Evolutionary conservation across 257 asterid genomes (phyloP), one percentile per base, ranked within the genome.

Genomic region (Plectranthus barbatus): DNA sequence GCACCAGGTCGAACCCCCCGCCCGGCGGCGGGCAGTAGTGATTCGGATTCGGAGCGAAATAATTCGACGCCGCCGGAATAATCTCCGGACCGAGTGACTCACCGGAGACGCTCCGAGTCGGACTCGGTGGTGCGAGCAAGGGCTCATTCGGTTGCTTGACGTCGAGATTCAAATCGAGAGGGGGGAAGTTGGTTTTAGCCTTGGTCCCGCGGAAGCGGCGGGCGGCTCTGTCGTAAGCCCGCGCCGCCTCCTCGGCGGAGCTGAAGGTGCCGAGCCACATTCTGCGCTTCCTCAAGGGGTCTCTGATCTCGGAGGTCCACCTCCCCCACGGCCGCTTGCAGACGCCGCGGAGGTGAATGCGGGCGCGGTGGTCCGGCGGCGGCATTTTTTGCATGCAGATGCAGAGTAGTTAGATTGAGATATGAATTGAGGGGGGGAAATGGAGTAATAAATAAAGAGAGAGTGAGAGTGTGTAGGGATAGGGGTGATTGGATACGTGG

Each of bases 181-280:
- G 44, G 0, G 79, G 72, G 45, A 74, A 74, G 39, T 74, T 74
- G 1, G 75, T 74, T 15, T 42, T 64, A 6, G 79, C 75, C 4
- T 26, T 64, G 0, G 36, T 42, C 5, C 79, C 79, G 45, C 72
- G 70, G 54, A 68, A 54, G 1, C 57, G 55, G 60, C 63, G 68
- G 31, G 80, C 80, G 37, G 80, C 76, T 9, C 4, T 15, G 66
- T 75, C 76, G 65, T 75, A 75, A 7, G 76, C 70, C 1, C 64
- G 12, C 0, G 76, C 76, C 17, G 80, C 80, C 48, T 65, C 66
- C 67, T 58, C 73, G n/a, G 72, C 51, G 33, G 80, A 42, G 62
- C 54, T 46, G 40, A 21, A 65, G 0, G 73, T 65, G 21, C 80
- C 80, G 1, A 75, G 47, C 76, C 76, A 75, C 4, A 65, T 52